Evolutionary conservation across 1,139 yeast genomes (phyloP), one percentile per base, ranked within the genome.

Genomic region (Yamadazyma mexicana): DNA sequence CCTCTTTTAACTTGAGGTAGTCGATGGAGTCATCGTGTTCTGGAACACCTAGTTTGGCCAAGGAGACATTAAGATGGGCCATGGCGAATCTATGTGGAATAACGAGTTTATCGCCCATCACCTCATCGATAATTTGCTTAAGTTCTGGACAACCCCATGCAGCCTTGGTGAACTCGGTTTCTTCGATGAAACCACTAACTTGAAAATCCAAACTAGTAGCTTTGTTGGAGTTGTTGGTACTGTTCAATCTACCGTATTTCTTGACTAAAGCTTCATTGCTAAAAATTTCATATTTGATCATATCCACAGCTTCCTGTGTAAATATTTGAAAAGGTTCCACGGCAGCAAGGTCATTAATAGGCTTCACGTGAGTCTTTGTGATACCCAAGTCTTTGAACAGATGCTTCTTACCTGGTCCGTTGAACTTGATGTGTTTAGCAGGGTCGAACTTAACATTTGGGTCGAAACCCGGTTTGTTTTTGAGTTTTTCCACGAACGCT

Each of bases 261-360:
- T 51, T 49, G 16, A 61, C 26, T 37, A 75, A 64, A 2, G 51
- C 47, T 2, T 51, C 40, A 12, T 54, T 54, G 36, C 52, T 53
- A 22, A 64, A 48, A 1, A 58, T 49, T 45, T 64, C 69, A 58
- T 61, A 61, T 30, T 57, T 48, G 40, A 63, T 45, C 50, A 62
- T 53, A 40, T 61, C 57, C 25, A 55, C 50, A 2, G 67, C 68
- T 42, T 62, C 67, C 42, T 56, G 54, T 2, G 62, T 50, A 24
- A 62, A 45, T 10, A 63, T 42, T 25, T 61, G 60, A 39, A 62
- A 63, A 17, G 69, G 67, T 34, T 52, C 62, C 15, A 57, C 50
- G 9, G 62, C 68, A 5, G 61, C 69, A 40, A 63, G 48, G 15
- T 54, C 54, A 24, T 53, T 46, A 1, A 58, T 41, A 2, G 64